Evolutionary conservation across 2,329 filamentous ascomycete species (phyloP).

Genomic region (Pseudogymnoascus sp.): DNA sequence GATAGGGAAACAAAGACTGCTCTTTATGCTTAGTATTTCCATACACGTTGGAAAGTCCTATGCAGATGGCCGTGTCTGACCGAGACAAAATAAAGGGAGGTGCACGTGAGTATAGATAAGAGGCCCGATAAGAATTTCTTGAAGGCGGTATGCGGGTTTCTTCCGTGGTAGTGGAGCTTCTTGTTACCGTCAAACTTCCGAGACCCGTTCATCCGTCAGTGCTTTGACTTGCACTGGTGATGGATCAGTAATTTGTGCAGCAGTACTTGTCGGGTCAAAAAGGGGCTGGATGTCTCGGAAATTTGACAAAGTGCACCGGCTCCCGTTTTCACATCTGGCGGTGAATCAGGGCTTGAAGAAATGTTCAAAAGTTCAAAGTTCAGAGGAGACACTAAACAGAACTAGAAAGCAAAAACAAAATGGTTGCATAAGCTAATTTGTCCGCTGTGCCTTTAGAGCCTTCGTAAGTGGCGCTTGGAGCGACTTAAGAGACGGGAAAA

Average conservation of each 20-base stretch:
- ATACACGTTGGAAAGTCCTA: background rate
- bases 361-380: background rate
- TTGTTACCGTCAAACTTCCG: conserved; percentile 7
- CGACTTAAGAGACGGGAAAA: background rate
- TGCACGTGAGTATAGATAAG: background rate
- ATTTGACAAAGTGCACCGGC: background rate
- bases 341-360: background rate
- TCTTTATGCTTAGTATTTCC: background rate
- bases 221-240: background rate
- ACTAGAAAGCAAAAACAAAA: conserved; percentile 5
- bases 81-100: background rate
- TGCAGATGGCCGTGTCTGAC: background rate
- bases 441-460: background rate
- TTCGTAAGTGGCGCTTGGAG: background rate
- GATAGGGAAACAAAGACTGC: background rate
- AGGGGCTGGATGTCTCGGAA: conserved; percentile 6
- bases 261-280: background rate
- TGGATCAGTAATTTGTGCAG: background rate
- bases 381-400: background rate
- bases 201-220: conserved; percentile 3
- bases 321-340: background rate
- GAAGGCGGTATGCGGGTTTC: conserved; percentile 8
- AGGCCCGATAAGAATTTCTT: background rate
- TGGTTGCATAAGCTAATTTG: background rate
- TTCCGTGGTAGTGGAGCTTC: conserved; percentile 5